Evolutionary conservation across 257 asterid genomes (phyloP).

Genomic region (Avicennia marina): DNA sequence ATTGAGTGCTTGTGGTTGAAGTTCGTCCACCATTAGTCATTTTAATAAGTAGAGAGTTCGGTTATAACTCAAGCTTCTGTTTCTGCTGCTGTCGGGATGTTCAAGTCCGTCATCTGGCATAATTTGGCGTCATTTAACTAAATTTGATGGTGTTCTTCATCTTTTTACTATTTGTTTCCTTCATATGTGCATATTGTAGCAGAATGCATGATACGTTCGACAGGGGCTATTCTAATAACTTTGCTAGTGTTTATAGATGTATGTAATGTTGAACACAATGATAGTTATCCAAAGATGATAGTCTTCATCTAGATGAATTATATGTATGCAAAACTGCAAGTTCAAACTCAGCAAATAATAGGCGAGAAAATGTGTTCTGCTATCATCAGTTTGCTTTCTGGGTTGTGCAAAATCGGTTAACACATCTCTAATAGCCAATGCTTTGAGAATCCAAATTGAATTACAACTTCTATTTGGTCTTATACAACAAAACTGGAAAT

Average conservation of each 20-base stretch:
- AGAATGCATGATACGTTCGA: not conserved
- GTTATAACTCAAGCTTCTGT: not conserved
- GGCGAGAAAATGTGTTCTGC: not conserved
- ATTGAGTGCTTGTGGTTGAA: not conserved
- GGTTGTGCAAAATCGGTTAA: not conserved
- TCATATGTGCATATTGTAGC: not conserved
- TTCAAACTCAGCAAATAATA: not conserved
- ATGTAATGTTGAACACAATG: not conserved
- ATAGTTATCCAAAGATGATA: not conserved
- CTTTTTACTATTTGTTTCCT: not conserved
- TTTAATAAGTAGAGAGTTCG: not conserved
- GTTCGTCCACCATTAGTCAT: not conserved
- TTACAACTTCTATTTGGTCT: not conserved
- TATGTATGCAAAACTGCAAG: too few species aligned
- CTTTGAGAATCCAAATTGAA: too few species aligned
- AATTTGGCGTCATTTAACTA: not conserved
- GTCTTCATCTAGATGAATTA: too few species aligned
- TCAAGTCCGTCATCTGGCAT: not conserved
- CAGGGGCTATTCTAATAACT: too few species aligned
- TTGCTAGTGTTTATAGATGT: not conserved
- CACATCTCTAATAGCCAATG: not conserved
- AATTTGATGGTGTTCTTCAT: not conserved
- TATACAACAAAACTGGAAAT: not conserved
- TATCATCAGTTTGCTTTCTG: not conserved
- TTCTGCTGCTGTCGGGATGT: not conserved